A percentile compares a stretch with the other conserved stretches of the same genome.
These are phyloP conservation scores for Calophaca sinica DNA, from an alignment of 306 rosid genomes.

Conservation along the genomic window DNA sequence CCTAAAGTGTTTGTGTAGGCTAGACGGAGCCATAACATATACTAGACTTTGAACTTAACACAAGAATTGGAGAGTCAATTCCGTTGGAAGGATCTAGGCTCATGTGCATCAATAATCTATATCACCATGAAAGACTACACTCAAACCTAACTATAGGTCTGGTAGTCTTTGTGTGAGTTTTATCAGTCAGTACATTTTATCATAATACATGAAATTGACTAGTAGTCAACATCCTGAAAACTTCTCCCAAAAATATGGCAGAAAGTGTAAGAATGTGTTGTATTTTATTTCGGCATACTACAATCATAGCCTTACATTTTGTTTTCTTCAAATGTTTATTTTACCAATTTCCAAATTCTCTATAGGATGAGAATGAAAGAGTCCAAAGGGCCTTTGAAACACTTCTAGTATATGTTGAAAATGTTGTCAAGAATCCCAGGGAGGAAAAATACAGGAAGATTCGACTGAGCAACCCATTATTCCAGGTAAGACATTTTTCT, in stretches of 20 bases:
- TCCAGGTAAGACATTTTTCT: slow-evolving; percentile 56
- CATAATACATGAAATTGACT: too few species aligned
- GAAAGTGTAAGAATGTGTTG: background rate
- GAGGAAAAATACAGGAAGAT: slow-evolving; percentile 84
- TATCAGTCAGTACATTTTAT: too few species aligned
- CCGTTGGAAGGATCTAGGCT: slow-evolving; percentile 8
- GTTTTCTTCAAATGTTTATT: background rate
- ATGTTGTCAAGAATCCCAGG: slow-evolving; percentile 77
- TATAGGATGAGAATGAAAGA: slow-evolving; percentile 69
- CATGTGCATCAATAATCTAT: background rate
- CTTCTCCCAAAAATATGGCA: background rate
- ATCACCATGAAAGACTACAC: too few species aligned
- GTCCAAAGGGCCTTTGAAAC: slow-evolving; percentile 76
- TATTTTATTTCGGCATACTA: background rate
- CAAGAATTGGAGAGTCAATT: background rate
- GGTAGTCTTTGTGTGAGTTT: too few species aligned
- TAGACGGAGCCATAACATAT: too few species aligned
- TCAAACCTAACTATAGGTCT: too few species aligned
- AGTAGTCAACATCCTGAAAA: background rate
- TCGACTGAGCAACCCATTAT: slow-evolving; percentile 68
- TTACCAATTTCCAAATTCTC: background rate
- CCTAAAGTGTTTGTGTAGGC: too few species aligned
- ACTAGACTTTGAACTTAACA: background rate
- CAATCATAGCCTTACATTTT: background rate
- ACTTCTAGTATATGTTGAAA: slow-evolving; percentile 68